Conservation (phyloP, 805 yeast species). For the Saturnispora kantuleensis region DNA sequence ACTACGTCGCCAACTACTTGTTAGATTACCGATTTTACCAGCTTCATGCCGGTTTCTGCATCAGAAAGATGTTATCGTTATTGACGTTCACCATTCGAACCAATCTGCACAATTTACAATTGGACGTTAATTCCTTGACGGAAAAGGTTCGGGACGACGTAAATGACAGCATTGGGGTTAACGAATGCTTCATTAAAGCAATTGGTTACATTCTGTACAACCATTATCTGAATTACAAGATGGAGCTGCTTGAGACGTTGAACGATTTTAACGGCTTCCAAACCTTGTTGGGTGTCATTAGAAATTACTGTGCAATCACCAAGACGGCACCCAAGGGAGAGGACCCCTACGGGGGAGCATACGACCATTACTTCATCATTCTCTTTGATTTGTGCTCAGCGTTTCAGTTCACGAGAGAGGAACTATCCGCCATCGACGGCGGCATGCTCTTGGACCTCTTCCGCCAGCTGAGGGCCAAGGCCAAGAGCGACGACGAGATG, state of each 20-base stretch:
- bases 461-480: constrained; percentile 31
- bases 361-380: constrained; percentile 35
- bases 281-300: constrained; percentile 26
- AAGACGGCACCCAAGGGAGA: constrained; percentile 29
- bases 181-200: constrained; percentile 23
- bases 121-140: constrained; percentile 14
- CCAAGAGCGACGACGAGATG: constrained; percentile 42
- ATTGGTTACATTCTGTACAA: constrained; percentile 26
- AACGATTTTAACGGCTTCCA: constrained; percentile 44
- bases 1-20: constrained; percentile 20
- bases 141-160: constrained; percentile 15
- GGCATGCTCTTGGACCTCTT: constrained; percentile 41
- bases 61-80: constrained; percentile 40
- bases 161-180: constrained; percentile 15
- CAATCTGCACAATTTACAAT: constrained; percentile 17
- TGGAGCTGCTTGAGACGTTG: constrained; percentile 33
- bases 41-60: constrained; percentile 33
- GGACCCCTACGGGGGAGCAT: constrained; percentile 19
- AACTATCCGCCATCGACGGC: constrained; percentile 33
- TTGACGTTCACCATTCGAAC: constrained; percentile 25
- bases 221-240: constrained; percentile 16
- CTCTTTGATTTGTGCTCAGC: constrained; percentile 46
- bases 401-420: constrained; percentile 32
- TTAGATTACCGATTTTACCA: constrained; percentile 25
- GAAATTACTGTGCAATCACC: constrained; percentile 23